Conservation (phyloP, 108 stramenopile species). For the Cylindrotheca closterium region DNA sequence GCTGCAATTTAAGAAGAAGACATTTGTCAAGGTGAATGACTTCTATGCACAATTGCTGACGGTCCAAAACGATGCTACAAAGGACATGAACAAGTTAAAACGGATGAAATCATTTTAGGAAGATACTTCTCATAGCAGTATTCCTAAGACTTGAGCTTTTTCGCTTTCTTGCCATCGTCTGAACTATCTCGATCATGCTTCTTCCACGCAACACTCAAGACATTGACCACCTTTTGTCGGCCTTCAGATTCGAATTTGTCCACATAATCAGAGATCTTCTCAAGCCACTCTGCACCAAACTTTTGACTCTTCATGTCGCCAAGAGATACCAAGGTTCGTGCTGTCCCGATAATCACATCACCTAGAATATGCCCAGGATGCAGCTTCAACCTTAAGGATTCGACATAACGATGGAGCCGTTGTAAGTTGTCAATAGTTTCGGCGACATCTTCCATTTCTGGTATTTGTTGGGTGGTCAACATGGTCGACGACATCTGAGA, state of each 20-base stretch:
- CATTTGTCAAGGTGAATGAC: constrained; percentile 54
- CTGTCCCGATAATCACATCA: constrained; percentile 65
- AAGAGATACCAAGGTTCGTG: constrained; percentile 69
- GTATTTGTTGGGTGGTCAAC: constrained; percentile 39
- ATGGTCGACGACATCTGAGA: constrained; percentile 31
- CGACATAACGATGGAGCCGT: constrained; percentile 49
- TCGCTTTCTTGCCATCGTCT: neutral
- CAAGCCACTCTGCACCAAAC: constrained; percentile 72
- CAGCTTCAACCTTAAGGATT: constrained; percentile 43
- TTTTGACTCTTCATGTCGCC: constrained; percentile 75
- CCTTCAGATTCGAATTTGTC: constrained; percentile 61
- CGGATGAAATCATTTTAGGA: neutral
- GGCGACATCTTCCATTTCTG: constrained; percentile 68
- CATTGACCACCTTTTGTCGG: constrained; percentile 65
- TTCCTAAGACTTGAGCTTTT: constrained; percentile 9
- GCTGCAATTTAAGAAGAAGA: constrained; percentile 17
- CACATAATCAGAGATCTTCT: constrained; percentile 57
- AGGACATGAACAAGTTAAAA: constrained; percentile 4
- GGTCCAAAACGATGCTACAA: constrained; percentile 52
- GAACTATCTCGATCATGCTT: constrained; percentile 13
- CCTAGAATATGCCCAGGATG: constrained; percentile 68
- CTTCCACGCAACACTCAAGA: constrained; percentile 53
- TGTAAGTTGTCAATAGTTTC: constrained; percentile 69
- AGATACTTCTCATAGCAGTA: no score
- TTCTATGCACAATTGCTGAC: constrained; percentile 78